Evolutionary conservation across 2,329 filamentous ascomycete species (phyloP).

Genomic region (Calonectria pteridis): DNA sequence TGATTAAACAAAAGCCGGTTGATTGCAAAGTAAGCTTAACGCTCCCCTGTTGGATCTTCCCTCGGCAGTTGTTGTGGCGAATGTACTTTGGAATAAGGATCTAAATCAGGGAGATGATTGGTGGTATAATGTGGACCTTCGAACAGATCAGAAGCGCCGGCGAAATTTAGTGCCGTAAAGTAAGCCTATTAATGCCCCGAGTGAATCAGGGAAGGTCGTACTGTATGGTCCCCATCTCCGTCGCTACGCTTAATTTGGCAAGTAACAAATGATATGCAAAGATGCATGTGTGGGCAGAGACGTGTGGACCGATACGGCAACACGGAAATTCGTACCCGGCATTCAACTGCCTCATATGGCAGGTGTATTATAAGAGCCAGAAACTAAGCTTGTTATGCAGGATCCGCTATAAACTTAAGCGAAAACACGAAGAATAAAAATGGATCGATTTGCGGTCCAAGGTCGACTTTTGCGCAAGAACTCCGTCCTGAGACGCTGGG

Average conservation of each 20-base stretch:
- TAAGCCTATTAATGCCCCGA: neutral
- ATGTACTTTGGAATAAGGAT: too few species aligned
- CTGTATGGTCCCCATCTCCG: neutral
- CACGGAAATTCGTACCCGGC: constrained; percentile 5
- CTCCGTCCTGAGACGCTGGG: neutral
- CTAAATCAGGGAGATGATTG: neutral
- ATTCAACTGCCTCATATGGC: constrained; percentile 16
- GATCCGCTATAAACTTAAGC: neutral
- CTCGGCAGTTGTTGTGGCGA: neutral
- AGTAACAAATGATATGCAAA: constrained; percentile 1
- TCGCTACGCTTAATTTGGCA: constrained; percentile 7
- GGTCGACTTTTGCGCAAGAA: neutral
- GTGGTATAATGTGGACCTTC: neutral
- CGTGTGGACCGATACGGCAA: neutral
- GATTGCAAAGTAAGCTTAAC: neutral
- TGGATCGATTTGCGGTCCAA: neutral
- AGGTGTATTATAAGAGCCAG: constrained; percentile 4
- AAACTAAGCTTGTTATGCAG: constrained; percentile 3
- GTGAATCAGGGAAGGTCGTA: neutral
- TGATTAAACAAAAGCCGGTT: neutral
- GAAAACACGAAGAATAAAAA: neutral
- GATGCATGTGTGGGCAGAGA: neutral
- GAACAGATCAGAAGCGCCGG: neutral
- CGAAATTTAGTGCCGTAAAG: neutral
- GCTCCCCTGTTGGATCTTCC: neutral